These are phyloP conservation scores for Entomortierella chlamydospora DNA, from an alignment of 192 early-diverging fungal species.

Conservation along the genomic window DNA sequence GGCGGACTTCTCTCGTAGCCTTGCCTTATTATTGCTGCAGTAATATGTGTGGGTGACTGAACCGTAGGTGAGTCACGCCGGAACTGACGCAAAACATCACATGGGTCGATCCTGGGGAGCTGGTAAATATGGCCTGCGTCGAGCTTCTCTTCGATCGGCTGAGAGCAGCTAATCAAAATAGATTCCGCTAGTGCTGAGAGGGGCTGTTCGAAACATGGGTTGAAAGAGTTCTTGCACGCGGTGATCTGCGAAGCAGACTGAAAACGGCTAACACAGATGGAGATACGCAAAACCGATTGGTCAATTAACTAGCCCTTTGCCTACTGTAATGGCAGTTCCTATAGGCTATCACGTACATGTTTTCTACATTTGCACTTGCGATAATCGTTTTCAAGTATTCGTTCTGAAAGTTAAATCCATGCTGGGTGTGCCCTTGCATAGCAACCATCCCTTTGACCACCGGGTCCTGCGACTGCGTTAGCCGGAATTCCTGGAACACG, in stretches of 20 bases:
- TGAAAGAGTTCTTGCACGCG: neutral
- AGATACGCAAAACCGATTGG: no score
- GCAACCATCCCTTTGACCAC: neutral
- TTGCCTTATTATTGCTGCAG: neutral
- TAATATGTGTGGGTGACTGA: neutral
- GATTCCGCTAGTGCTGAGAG: constrained; percentile 21
- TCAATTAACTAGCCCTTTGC: no score
- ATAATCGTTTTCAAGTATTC: constrained; percentile 28
- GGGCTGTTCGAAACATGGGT: neutral
- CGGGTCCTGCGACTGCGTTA: constrained; percentile 1
- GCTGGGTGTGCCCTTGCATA: neutral
- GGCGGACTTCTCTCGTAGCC: neutral
- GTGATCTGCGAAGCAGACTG: constrained; percentile 20
- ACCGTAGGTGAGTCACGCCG: neutral
- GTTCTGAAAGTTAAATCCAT: constrained; percentile 11
- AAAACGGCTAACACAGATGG: constrained; percentile 20
- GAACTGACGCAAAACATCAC: constrained; percentile 11
- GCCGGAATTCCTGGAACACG: constrained; percentile 26
- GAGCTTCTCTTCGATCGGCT: neutral
- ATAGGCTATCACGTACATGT: constrained; percentile 24
- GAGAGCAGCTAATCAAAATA: constrained; percentile 17
- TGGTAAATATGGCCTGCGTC: neutral
- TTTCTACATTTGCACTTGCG: constrained; percentile 8
- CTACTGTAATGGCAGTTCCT: neutral
- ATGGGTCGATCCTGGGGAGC: constrained; percentile 25